Evolutionary conservation across 495 filamentous ascomycete species (phyloP).

Genomic region (Parathielavia hyrcaniae): DNA sequence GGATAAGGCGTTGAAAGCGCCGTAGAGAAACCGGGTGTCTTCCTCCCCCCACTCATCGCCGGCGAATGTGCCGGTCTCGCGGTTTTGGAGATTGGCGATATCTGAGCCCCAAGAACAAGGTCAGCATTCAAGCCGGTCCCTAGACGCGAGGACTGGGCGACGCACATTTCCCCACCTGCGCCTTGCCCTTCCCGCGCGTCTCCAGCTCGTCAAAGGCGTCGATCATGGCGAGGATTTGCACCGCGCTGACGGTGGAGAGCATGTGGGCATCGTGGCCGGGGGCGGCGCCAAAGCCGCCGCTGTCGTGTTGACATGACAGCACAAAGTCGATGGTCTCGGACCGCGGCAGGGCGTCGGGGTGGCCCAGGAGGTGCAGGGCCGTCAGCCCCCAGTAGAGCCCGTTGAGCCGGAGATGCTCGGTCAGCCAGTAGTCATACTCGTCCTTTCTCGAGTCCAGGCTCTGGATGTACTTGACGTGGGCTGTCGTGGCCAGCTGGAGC

Average conservation of each 20-base stretch:
- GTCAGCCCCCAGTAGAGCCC: constrained; percentile 96
- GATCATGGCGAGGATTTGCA: constrained; percentile 80
- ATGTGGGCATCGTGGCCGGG: constrained; percentile 94
- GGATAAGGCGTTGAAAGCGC: constrained; percentile 78
- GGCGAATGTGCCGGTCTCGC: constrained; percentile 73
- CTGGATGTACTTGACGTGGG: constrained; percentile 91
- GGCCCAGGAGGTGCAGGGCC: constrained; percentile 75
- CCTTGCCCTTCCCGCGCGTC: constrained; percentile 58
- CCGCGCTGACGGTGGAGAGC: constrained; percentile 85
- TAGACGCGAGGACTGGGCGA: constrained; percentile 4
- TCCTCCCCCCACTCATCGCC: constrained; percentile 95
- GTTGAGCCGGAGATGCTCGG: constrained; percentile 89
- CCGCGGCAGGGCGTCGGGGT: constrained; percentile 72
- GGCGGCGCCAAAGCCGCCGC: constrained; percentile 86
- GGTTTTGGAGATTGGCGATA: constrained; percentile 75
- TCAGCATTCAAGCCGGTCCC: constrained; percentile 10
- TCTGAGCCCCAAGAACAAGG: constrained; percentile 45
- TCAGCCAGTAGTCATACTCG: constrained; percentile 94
- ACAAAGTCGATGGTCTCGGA: constrained; percentile 83
- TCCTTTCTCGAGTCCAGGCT: constrained; percentile 85
- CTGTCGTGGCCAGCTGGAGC: constrained; percentile 58
- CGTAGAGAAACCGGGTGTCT: constrained; percentile 91
- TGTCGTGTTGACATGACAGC: constrained; percentile 79
- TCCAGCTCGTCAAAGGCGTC: constrained; percentile 84
- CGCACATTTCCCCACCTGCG: constrained; percentile 68